These are phyloP conservation scores for Cladosporium velox DNA, from an alignment of 2,329 filamentous ascomycete species.

Conservation along the genomic window DNA sequence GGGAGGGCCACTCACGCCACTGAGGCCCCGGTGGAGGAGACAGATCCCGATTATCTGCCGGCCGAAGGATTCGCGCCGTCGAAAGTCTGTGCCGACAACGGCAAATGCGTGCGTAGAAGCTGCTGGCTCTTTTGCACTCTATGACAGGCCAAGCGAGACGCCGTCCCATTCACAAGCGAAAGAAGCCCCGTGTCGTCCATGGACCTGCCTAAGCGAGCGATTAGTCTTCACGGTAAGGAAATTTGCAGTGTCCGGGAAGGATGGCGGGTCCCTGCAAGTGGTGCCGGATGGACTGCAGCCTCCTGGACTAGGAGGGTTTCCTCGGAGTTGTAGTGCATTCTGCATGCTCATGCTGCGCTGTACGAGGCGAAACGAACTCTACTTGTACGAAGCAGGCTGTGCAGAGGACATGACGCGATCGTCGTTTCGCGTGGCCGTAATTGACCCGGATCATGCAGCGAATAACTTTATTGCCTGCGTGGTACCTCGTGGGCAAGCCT, in stretches of 20 bases:
- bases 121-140: neutral
- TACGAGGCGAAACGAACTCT: neutral
- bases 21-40: neutral
- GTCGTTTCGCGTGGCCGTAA: conserved; percentile 1
- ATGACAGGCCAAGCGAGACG: neutral
- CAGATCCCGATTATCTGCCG: neutral
- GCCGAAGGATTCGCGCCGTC: conserved; percentile 3
- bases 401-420: neutral
- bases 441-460: conserved; percentile 11
- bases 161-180: neutral
- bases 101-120: neutral
- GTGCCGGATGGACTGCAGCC: neutral
- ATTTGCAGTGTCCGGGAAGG: neutral
- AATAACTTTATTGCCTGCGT: conserved; percentile 14
- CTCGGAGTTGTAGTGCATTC: neutral
- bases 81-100: neutral
- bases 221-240: neutral
- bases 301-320: neutral
- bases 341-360: neutral
- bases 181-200: neutral
- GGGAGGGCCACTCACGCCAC: neutral
- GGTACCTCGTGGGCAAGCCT: neutral
- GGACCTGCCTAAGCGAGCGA: neutral
- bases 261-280: neutral
- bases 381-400: neutral